Evolutionary conservation across 78 protist species (phyloP), one percentile per base, ranked within the genome.

Genomic region (Emiliania huxleyi): DNA sequence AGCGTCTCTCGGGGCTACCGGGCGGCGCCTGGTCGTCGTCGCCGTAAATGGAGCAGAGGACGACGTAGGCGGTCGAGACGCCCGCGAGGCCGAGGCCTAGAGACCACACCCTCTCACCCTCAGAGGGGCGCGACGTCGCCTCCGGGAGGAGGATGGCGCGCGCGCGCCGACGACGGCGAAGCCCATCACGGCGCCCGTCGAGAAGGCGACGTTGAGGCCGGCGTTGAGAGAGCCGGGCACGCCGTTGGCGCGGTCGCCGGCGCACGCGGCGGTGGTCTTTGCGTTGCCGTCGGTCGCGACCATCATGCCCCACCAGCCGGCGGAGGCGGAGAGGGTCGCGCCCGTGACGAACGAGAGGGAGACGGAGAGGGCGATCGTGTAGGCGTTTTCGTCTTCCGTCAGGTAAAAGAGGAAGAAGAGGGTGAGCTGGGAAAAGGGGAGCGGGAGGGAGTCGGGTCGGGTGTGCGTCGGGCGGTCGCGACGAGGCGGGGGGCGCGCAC

Each of bases 161-260:
- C n/a, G n/a, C n/a, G n/a, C n/a, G n/a, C n/a, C 83, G 6, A 40
- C 42, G 38, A 95, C 90, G 2, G 94, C 73, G 75, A 92, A 95
- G 79, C 96, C 95, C 97, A 96, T 94, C 43, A 94, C 96, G 40
- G 92, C 43, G n/a, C 97, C 97, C 8, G 94, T 93, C 22, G 69
- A 56, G 95, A 94, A 95, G 35, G 97, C 97, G 1, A 62, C 38
- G 89, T 69, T 91, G 29, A 22, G 89, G 29, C 92, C 87, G 77
- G 25, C 93, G 93, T 25, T 23, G 42, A 29, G 45, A 33, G 81
- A 52, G 37, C 44, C 12, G 87, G 6, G 6, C 87, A 4, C 38
- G 38, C 33, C 93, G 45, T 40, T 35, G 0, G 84, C 84, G 45
- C 12, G 3, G 75, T 62, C 23, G 11, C 26, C 83, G 23, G 44